phyloP scores from a whole-genome alignment of 768 basidiomycete genomes.

The Termitomyces sp. region DNA sequence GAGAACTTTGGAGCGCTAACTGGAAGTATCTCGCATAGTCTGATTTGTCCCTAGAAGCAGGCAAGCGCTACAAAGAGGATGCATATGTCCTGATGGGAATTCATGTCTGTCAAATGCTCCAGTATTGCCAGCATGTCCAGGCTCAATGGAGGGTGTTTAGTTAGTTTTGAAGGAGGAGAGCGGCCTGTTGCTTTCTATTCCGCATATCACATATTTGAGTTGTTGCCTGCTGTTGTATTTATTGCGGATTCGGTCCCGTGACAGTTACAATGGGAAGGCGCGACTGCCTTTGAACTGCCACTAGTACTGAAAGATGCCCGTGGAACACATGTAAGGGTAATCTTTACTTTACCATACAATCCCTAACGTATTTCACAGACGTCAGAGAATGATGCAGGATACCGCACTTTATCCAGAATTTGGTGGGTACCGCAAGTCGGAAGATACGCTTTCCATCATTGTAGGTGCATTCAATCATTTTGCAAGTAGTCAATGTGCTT shows the following conservation, averaged over 20 bases:
- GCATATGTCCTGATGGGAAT: too few species aligned
- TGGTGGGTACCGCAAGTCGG: slow-evolving; percentile 15
- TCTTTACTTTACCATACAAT: not conserved
- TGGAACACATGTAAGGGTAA: slow-evolving; percentile 27
- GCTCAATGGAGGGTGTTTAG: too few species aligned
- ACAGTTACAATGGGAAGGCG: slow-evolving; percentile 16
- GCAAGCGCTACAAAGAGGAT: too few species aligned
- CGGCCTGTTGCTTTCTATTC: too few species aligned
- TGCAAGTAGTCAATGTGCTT: not conserved
- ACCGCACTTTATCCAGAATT: slow-evolving; percentile 27
- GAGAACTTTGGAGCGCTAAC: too few species aligned
- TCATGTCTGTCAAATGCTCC: too few species aligned
- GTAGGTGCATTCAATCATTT: slow-evolving; percentile 16
- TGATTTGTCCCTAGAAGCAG: too few species aligned
- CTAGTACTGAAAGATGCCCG: slow-evolving; percentile 23
- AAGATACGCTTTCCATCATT: slow-evolving; percentile 18
- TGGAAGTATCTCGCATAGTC: too few species aligned
- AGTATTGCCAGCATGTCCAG: too few species aligned
- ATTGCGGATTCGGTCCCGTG: slow-evolving; percentile 22
- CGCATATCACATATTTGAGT: too few species aligned
- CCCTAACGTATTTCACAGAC: slow-evolving; percentile 14
- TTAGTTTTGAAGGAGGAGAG: too few species aligned
- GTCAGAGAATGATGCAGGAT: slow-evolving; percentile 26
- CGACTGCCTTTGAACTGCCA: slow-evolving; percentile 10
- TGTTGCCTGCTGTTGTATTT: too few species aligned